A percentile compares a stretch with the other conserved stretches of the same genome.
These are phyloP conservation scores for Delonix regia DNA, from an alignment of 306 rosid genomes.

Conservation along the genomic window DNA sequence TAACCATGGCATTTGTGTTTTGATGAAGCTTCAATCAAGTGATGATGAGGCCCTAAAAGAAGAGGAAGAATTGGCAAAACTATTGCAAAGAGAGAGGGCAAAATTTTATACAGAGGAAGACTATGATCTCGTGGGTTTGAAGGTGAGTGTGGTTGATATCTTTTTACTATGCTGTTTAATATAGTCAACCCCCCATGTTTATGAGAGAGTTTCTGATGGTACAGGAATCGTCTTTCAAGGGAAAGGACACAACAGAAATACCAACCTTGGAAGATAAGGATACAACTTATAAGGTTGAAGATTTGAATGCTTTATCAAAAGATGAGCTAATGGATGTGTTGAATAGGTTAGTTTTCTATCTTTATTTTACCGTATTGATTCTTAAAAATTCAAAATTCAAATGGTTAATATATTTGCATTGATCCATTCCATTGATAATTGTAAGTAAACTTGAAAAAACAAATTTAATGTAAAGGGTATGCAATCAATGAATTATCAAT, in stretches of 20 bases:
- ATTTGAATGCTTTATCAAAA: conserved; percentile 71
- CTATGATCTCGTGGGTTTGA: conserved; percentile 64
- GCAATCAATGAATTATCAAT: not conserved
- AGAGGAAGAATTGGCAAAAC: conserved; percentile 73
- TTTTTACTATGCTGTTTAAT: conserved; percentile 5
- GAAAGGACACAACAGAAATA: conserved; percentile 37
- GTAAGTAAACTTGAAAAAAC: not conserved
- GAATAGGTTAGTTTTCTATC: conserved; percentile 49
- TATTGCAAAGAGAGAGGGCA: conserved; percentile 64
- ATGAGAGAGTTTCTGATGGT: conserved; percentile 22
- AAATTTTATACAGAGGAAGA: conserved; percentile 59
- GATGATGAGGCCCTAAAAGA: conserved; percentile 77
- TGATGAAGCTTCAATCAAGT: conserved; percentile 63
- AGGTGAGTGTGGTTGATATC: conserved; percentile 52
- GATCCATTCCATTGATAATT: conserved; percentile 16
- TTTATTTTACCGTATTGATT: not conserved
- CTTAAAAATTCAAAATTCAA: conserved; percentile 15
- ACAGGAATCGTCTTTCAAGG: conserved; percentile 69
- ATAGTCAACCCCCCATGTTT: conserved; percentile 19
- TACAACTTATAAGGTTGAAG: conserved; percentile 53
- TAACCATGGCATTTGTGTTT: conserved; percentile 31
- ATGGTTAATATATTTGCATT: not conserved
- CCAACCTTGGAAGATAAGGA: conserved; percentile 41
- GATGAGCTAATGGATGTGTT: conserved; percentile 76
- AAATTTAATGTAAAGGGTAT: not conserved